Evolutionary conservation across 2,329 filamentous ascomycete genomes (phyloP), one percentile per base, ranked within the genome.

Genomic region (Aspergillus terreus): DNA sequence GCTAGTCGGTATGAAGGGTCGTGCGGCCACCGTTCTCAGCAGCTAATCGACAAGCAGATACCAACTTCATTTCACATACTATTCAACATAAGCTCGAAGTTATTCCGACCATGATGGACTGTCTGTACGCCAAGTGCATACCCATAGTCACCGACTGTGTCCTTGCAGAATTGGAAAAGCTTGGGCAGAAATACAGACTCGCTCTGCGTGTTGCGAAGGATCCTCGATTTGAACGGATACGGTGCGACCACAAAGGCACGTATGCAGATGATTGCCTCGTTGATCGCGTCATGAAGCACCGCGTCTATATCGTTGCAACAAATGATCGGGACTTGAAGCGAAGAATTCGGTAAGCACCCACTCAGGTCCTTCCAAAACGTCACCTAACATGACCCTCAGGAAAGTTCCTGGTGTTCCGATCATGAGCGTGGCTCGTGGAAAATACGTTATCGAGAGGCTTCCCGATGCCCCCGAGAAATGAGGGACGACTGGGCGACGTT

Each of bases 371-470:
- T 42, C 2, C 6, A 6, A 6, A 19, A 42, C 17, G 15, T n/a
- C n/a, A 42, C 19, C 40, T 42, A 23, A 42, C 40, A 21, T 42
- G 15, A 30, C 11, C 17, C 17, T 12, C 12, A 42, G 40, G 57
- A 96, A 96, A 76, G 84, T 94, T 47, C 85, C 86, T 1, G 86
- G 86, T 65, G 79, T 82, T 11, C 81, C 80, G 1, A 81, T 82
- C 50, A 79, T 96, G 78, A 90, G 85, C 64, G 90, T 94, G 25
- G 88, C 87, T 5, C 82, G 89, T 64, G 90, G 89, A 43, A 96
- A 96, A 73, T 97, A 96, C 72, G 86, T 92, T 44, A 94, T 99
- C 65, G 94, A 97, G 78, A 83, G 92, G 63, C 73, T 96, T 56
- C 92, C 92, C 4, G 88, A 91, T 71, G 40, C 40, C 19, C 40